Conservation (phyloP, 345 rosid genomes). For the Salix purpurea region DNA sequence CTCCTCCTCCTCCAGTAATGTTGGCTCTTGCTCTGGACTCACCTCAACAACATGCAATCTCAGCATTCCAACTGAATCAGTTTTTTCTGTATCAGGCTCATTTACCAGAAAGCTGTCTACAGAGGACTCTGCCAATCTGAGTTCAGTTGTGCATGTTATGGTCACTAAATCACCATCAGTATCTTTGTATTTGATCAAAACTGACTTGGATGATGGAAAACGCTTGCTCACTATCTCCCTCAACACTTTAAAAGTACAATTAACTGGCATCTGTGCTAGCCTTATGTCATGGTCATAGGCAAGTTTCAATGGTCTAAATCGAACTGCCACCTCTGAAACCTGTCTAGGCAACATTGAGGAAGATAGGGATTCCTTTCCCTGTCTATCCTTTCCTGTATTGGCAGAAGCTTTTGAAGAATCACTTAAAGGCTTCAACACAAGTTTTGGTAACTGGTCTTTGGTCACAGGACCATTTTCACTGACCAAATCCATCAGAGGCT, state of each 20-base stretch:
- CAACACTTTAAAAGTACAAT: slow-evolving; percentile 65
- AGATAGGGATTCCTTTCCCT: slow-evolving; percentile 29
- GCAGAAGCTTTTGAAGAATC: slow-evolving; percentile 44
- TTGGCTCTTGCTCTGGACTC: slow-evolving; percentile 86
- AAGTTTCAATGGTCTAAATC: slow-evolving; percentile 77
- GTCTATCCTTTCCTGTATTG: slow-evolving; percentile 23
- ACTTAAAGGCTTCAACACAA: slow-evolving; percentile 51
- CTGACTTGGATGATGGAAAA: slow-evolving; percentile 79
- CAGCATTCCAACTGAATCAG: slow-evolving; percentile 58
- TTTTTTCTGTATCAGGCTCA: slow-evolving; percentile 56
- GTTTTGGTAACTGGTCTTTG: slow-evolving; percentile 48
- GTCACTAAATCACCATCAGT: slow-evolving; percentile 93
- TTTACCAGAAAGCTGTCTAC: slow-evolving; percentile 52
- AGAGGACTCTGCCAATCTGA: slow-evolving; percentile 65
- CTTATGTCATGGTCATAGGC: slow-evolving; percentile 91
- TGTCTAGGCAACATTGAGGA: slow-evolving; percentile 21
- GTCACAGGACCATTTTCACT: slow-evolving; percentile 54
- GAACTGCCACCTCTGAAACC: slow-evolving; percentile 36
- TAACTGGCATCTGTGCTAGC: slow-evolving; percentile 79
- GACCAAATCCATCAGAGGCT: slow-evolving; percentile 28
- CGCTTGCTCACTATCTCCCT: slow-evolving; percentile 78
- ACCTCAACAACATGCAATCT: slow-evolving; percentile 91
- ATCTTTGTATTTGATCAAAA: slow-evolving; percentile 82
- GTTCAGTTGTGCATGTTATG: slow-evolving; percentile 68
- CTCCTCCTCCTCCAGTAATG: slow-evolving; percentile 62